Base-by-base conservation (phyloP, 257 asterid genomes). In the Solanum chiquidenum region DNA sequence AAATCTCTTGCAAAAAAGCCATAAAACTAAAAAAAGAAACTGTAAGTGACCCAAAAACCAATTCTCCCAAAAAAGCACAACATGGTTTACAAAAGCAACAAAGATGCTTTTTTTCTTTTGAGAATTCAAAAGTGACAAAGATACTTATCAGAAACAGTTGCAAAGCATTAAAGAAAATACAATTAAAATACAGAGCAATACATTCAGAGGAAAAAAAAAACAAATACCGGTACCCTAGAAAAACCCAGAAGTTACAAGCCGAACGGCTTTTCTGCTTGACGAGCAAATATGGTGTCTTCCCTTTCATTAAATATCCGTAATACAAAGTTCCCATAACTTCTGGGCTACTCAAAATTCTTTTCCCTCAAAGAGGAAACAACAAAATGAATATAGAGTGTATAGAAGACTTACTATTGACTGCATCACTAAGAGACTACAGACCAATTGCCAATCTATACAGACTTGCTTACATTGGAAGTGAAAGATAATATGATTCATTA, bases 361-460 rank as follows among this genome's bases (percentile, higher is more conserved):
- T 58, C 87, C 85, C 89, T 75, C 38, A 3, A 9, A 86, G 82
- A 85, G 52, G 86, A 31, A 84, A 66, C 69, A 72, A 46, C 40
- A 80, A 44, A 80, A 80, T 46, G 27, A 82, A 82, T 27, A 18
- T 44, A 86, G 33, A 74, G 83, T 46, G 55, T 37, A 37, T 74
- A 37, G 49, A 77, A 85, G 76, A 75, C 42, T 86, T 74, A 14
- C 82, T 60, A 72, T 76, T 74, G 40, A 49, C 85, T 46, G 85
- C 85, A 80, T 80, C 85, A 49, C 69, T 80, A 46, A 10, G 31
- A 16, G 42, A 80, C 68, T 80, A 80, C 35, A 80, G 68, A 46
- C 68, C 40, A 46, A 66, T 73, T 42, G 87, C 90, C 90, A 83
- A 83, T 93, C 92, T 92, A 88, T 92, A 90, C 94, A 91, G 83